Conservation (phyloP, 768 basidiomycete genomes). For the Calocera viscosa region DNA sequence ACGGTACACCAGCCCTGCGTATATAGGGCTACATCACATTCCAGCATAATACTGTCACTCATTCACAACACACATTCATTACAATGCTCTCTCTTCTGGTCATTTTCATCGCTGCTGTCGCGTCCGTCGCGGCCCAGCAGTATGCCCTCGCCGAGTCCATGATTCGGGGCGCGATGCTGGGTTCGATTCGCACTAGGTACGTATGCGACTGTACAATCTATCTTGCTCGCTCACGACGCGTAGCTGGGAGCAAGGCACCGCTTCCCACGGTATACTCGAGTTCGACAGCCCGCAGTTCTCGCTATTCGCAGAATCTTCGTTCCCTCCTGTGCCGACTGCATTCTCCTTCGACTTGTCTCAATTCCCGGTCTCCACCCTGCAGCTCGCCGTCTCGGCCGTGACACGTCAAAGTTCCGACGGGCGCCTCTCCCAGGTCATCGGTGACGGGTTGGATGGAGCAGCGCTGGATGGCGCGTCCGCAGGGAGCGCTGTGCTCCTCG, state of each 20-base stretch:
- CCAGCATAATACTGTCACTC: not conserved
- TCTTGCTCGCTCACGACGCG: not conserved
- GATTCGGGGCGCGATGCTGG: conserved; percentile 10
- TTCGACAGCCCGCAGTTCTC: conserved; percentile 23
- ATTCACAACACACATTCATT: not conserved
- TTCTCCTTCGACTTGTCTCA: conserved; percentile 8
- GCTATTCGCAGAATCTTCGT: not conserved
- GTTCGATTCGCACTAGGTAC: conserved; percentile 11
- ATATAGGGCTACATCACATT: not conserved
- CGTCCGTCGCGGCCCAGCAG: not conserved
- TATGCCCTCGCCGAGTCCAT: not conserved
- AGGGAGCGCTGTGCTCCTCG: conserved; percentile 22
- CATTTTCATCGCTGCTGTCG: not conserved
- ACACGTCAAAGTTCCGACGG: conserved; percentile 24
- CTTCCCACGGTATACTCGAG: conserved; percentile 21
- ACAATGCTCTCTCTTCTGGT: not conserved
- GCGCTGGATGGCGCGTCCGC: conserved; percentile 25
- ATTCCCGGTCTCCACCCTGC: conserved; percentile 20
- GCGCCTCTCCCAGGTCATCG: conserved; percentile 23
- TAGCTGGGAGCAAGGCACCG: conserved; percentile 28
- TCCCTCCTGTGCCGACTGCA: not conserved
- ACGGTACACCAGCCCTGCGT: too few relatives aligned
- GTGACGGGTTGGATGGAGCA: conserved; percentile 23
- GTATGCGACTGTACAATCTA: not conserved
- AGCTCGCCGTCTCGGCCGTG: conserved; percentile 23